Percentiles rank a stretch among this genome's conserved stretches.
Evolutionary conservation across 2,329 filamentous ascomycete genomes (phyloP).

Genomic region (Ploettnerulaceae sp.): DNA sequence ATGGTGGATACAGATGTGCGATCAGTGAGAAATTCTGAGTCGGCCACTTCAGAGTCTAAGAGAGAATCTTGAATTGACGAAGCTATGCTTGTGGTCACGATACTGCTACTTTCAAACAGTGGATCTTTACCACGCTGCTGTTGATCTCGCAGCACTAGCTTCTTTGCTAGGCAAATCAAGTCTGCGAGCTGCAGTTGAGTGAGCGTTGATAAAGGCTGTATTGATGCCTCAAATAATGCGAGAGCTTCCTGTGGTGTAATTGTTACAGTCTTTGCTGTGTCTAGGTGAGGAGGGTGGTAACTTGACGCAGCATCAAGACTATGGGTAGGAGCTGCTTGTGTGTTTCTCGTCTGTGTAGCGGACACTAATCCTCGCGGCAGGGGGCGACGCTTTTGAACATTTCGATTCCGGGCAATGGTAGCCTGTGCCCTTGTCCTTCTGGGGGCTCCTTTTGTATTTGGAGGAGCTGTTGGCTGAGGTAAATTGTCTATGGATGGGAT

Average conservation of each 20-base stretch:
- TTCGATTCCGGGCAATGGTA: no score
- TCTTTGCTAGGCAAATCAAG: conserved; percentile 1
- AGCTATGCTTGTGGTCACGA: neutral
- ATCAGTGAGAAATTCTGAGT: conserved; percentile 7
- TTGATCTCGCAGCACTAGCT: conserved; percentile 3
- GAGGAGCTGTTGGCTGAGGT: no score
- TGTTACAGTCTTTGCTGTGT: neutral
- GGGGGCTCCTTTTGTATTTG: no score
- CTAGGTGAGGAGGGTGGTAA: neutral
- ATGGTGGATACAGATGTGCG: conserved; percentile 16
- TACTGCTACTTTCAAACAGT: neutral
- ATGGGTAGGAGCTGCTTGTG: neutral
- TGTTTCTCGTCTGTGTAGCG: no score
- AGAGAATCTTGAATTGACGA: neutral
- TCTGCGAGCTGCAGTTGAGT: conserved; percentile 6
- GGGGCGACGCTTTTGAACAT: no score
- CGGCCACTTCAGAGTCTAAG: conserved; percentile 3
- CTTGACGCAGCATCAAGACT: neutral
- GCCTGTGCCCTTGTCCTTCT: no score
- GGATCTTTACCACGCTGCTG: conserved; percentile 1
- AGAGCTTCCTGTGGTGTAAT: neutral
- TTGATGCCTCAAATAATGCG: neutral
- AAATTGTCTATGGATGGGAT: no score
- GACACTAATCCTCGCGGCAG: no score
- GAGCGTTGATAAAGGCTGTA: neutral